Conservation (phyloP, 2,329 filamentous ascomycete genomes). For the Penicillium sp. region DNA sequence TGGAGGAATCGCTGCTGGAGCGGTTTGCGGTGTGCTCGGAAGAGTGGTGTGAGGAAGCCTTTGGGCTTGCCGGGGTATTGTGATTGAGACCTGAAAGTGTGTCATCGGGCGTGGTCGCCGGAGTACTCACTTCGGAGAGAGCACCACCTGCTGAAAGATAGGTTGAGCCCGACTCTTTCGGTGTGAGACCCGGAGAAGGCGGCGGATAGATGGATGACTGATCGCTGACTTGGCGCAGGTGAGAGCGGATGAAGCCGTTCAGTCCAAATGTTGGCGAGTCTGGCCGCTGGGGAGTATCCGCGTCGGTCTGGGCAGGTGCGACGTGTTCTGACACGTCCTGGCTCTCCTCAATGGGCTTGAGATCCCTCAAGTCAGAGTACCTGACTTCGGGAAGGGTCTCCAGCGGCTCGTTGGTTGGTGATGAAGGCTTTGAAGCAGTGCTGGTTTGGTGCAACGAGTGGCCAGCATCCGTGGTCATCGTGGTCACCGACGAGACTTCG, state of each 20-base stretch:
- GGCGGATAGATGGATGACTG: slow-evolving; percentile 70
- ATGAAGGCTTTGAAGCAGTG: slow-evolving; percentile 28
- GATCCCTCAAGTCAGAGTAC: slow-evolving; percentile 34
- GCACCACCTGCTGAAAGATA: slow-evolving; percentile 3
- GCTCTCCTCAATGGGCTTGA: slow-evolving; percentile 38
- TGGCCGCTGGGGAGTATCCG: slow-evolving; percentile 24
- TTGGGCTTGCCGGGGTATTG: slow-evolving; percentile 5
- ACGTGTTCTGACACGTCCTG: slow-evolving; percentile 17
- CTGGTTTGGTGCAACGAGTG: slow-evolving; percentile 35
- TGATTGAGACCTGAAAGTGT: not conserved
- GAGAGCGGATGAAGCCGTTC: slow-evolving; percentile 62
- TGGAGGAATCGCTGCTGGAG: slow-evolving; percentile 13
- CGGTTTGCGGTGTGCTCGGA: slow-evolving; percentile 9
- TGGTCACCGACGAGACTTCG: slow-evolving; percentile 19
- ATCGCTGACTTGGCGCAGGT: slow-evolving; percentile 74
- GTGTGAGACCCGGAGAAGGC: slow-evolving; percentile 35
- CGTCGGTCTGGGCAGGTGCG: not conserved
- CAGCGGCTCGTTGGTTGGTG: slow-evolving; percentile 25
- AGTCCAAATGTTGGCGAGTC: slow-evolving; percentile 82
- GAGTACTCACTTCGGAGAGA: not conserved
- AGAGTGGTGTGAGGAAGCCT: slow-evolving; percentile 8
- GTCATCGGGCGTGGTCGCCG: slow-evolving; percentile 1
- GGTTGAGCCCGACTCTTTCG: slow-evolving; percentile 19
- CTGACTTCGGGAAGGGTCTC: slow-evolving; percentile 31
- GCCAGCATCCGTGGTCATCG: slow-evolving; percentile 28